A percentile compares a stretch with the other conserved stretches of the same genome.
These are phyloP conservation scores for Aurantiochytrium sp. DNA, from an alignment of 108 stramenopile genomes.

Conservation along the genomic window DNA sequence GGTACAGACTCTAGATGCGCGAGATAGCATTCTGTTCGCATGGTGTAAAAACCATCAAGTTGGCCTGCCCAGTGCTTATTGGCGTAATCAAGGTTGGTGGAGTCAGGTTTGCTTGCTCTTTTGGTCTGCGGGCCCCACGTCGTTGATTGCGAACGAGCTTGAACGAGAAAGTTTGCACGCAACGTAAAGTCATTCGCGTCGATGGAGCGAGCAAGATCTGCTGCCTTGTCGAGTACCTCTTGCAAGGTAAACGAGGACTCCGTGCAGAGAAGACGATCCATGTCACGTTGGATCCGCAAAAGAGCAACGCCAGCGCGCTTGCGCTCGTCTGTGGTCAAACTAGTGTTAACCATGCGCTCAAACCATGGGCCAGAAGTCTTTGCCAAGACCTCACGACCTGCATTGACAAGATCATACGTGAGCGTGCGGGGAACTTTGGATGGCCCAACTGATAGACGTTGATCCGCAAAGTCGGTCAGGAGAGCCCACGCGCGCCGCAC, in stretches of 20 bases:
- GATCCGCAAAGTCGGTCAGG: not conserved
- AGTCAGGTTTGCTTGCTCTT: not conserved
- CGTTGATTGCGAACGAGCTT: not conserved
- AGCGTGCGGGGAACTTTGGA: not conserved
- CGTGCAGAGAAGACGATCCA: not conserved
- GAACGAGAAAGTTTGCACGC: not conserved
- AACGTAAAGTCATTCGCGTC: not conserved
- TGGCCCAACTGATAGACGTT: not conserved
- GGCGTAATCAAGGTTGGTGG: not conserved
- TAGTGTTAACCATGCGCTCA: not conserved
- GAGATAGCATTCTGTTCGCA: not conserved
- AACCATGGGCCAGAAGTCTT: not conserved
- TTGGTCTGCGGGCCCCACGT: not conserved
- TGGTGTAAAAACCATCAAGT: not conserved
- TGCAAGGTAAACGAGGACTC: not conserved
- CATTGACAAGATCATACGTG: not conserved
- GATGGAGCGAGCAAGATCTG: not conserved
- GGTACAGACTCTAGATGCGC: not conserved
- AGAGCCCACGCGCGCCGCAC: not conserved
- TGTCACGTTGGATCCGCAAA: not conserved
- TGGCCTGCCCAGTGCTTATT: constrained; percentile 14
- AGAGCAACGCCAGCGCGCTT: not conserved
- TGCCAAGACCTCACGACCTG: not conserved
- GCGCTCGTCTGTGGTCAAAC: not conserved
- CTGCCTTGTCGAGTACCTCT: not conserved